Base-by-base conservation (phyloP, 2,329 filamentous ascomycete species). In the Neophaeococcomyces aloes region DNA sequence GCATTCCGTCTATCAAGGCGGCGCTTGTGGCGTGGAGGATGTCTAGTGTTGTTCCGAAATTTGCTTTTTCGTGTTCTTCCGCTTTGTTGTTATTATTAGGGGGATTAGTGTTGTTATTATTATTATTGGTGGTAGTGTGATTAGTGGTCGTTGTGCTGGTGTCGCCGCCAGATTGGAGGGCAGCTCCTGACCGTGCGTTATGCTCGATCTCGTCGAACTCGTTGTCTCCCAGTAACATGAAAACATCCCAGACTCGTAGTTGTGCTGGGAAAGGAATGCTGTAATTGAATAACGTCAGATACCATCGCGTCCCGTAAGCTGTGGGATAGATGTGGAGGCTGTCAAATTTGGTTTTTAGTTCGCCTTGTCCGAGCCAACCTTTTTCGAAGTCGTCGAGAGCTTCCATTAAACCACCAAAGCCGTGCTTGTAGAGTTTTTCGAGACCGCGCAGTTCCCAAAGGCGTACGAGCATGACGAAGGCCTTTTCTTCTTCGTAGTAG, bases 251-350 rank as follows among this genome's bases (percentile, higher is more conserved):
- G 13, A 98, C 83, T 38, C 91, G 83, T 29, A 98, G 78, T 63
- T 96, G 91, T 3, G 89, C 88, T 0, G 86, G 76, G 57, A 96
- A 98, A 0, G 91, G 91, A 40, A 98, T 85, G 13, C 86, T 93
- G 58, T 96, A 83, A 64, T 96, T 96, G 73, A 98, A 98, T 7
- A 98, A 71, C 2, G 91, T 98, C 40, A 98, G 72, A 60, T 98
- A 98, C 91, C 91, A 98, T 41, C 88, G 75, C 3, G 89, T 96
- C 25, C 88, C 91, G 59, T 95, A 98, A n/a, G 88, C 81, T 2
- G 87, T 94, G 14, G 86, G 79, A 32, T 86, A 79, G 54, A 98
- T 91, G 49, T 74, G 73, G 23, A 95, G 73, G 48, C 88, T 82
- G 37, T 74, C 75, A 82, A 86, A 43, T 18, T 39, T 87, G 56